Evolutionary conservation across 176 grass and related monocot species (phyloP), one percentile per base, ranked within the genome.

Genomic region (Saccharum officinarum): DNA sequence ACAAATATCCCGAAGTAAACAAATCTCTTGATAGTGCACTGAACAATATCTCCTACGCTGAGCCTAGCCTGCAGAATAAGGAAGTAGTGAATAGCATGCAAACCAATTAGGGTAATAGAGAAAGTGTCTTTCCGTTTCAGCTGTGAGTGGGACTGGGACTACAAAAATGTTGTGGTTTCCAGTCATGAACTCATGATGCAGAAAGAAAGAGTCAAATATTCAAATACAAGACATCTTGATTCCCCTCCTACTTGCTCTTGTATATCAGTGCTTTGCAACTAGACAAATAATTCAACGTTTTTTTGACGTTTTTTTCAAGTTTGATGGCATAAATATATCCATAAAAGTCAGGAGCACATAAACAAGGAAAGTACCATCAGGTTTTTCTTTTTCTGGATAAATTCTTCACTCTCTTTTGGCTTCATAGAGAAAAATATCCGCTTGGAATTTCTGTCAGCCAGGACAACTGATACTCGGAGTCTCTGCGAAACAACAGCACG

Each of bases 1-100:
- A 96, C 97, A 84, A 99, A 99, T 92, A 99, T 96, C 81, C 97
- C 97, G 85, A 92, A 94, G 79, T 94, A 95, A 49, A 89, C 89
- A 91, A 99, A 96, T 90, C 87, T 82, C 72, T 89, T 90, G 80
- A 99, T 94, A 20, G 78, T 75, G 69, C 93, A 99, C 84, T 89
- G 83, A 64, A 96, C 82, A 37, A 91, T 87, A 88, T 99, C 93
- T 67, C 97, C 97, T 85, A 96, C 83, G 64, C 73, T 94, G 86
- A 99, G 97, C 82, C 45, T 94, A 91, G 83, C 92, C 97, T 98
- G 92, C 40, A 89, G 44, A 81, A 91, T 69, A 65, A 78, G 49
- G 49, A 77, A 92, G 84, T 13, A n/a, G 34, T 54, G 25, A 73
- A 44, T 12, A 22, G 2, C 25, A 1, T 67, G 37, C 10, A 54